Conservation (phyloP, 306 rosid genomes). For the Sicyos baderoa region DNA sequence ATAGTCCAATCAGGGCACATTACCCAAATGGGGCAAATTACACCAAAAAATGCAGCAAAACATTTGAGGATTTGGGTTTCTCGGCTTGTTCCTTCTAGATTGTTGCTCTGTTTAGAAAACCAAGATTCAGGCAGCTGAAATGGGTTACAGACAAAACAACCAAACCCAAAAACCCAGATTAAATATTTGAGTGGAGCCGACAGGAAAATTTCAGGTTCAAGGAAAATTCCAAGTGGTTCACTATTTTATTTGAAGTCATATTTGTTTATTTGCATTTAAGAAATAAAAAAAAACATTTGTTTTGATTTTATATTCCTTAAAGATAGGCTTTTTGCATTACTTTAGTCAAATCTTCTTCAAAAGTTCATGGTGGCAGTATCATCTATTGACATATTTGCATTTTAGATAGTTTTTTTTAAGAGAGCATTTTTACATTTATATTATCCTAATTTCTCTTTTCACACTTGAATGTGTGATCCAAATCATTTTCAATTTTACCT, state of each 20-base stretch:
- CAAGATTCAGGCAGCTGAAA: not conserved
- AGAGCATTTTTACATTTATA: not conserved
- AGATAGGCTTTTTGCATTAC: not conserved
- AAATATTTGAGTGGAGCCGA: not conserved
- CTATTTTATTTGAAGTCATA: too few species aligned
- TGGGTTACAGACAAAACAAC: not conserved
- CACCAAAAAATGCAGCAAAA: not conserved
- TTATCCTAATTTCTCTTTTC: not conserved
- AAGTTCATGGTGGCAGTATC: not conserved
- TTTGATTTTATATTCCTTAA: conserved; percentile 4
- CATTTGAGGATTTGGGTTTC: not conserved
- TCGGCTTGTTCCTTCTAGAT: not conserved
- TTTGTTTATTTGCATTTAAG: too few species aligned
- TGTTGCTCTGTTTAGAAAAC: not conserved
- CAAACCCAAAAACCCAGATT: not conserved
- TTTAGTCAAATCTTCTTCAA: too few species aligned
- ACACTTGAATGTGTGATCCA: not conserved
- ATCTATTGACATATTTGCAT: not conserved
- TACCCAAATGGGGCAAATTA: not conserved
- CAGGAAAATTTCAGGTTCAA: not conserved
- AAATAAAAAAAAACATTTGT: too few species aligned
- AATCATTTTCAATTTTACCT: not conserved
- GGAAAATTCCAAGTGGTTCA: not conserved
- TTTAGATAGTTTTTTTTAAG: too few species aligned
- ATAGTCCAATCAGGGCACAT: not conserved